phyloP scores from a whole-genome alignment of 306 rosid genomes.

The Urtica urens region DNA sequence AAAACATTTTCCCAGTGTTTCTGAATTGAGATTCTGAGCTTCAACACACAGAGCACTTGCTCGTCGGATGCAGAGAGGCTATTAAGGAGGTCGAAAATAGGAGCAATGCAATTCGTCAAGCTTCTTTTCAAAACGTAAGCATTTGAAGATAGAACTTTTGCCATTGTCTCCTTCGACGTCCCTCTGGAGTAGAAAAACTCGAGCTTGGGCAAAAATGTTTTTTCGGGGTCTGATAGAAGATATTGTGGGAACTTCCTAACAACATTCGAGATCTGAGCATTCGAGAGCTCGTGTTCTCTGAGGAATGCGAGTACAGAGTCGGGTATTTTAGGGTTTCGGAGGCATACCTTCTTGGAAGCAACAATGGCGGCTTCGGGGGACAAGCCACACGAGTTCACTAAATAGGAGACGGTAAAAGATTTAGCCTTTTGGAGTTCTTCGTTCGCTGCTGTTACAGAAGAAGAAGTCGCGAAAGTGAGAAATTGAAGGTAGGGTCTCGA shows the following conservation, averaged over 20 bases:
- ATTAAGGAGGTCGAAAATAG: conserved; percentile 12
- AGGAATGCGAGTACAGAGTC: conserved; percentile 15
- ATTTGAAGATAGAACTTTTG: background rate
- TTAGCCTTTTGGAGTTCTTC: too few relatives aligned
- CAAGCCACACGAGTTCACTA: conserved; percentile 21
- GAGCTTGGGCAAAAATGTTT: conserved; percentile 21
- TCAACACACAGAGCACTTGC: background rate
- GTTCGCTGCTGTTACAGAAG: too few relatives aligned
- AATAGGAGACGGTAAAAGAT: conserved; percentile 26
- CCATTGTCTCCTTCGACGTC: conserved; percentile 14
- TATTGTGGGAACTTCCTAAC: background rate
- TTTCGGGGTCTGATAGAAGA: conserved; percentile 1
- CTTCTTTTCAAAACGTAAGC: conserved; percentile 6
- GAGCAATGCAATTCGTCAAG: conserved; percentile 18
- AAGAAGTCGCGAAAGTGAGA: too few relatives aligned
- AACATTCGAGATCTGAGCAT: conserved; percentile 1
- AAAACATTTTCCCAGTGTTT: background rate
- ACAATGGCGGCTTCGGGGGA: conserved; percentile 23
- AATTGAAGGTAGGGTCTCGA: too few relatives aligned
- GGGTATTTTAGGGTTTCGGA: conserved; percentile 17
- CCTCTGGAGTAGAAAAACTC: conserved; percentile 25
- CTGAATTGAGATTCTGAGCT: too few relatives aligned
- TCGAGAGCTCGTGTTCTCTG: conserved; percentile 12
- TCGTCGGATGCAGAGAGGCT: conserved; percentile 14
- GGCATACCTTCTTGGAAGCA: conserved; percentile 10